Evolutionary conservation across 495 filamentous ascomycete genomes (phyloP).

Genomic region (Penicillium roqueforti): DNA sequence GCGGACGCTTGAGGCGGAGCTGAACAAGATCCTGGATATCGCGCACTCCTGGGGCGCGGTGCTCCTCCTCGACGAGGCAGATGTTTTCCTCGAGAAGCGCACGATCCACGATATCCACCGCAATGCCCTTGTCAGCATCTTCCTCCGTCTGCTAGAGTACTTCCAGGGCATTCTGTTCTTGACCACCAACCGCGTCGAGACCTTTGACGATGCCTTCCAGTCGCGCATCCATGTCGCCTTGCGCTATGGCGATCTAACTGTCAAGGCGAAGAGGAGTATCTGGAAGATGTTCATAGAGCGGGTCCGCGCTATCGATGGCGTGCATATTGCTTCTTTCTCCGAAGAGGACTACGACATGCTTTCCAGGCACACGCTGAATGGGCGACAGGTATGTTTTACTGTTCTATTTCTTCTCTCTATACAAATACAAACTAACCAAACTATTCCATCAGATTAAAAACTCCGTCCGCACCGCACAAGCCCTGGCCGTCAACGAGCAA

Average conservation of each 20-base stretch:
- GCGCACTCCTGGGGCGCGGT: slow-evolving; percentile 85
- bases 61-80: slow-evolving; percentile 71
- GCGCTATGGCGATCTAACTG: slow-evolving; percentile 71
- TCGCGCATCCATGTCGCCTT: slow-evolving; percentile 69
- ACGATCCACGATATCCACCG: slow-evolving; percentile 66
- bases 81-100: slow-evolving; percentile 74
- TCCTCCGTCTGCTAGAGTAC: slow-evolving; percentile 67
- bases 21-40: slow-evolving; percentile 82
- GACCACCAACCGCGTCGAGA: slow-evolving; percentile 76
- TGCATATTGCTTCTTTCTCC: slow-evolving; percentile 58
- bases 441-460: slow-evolving; percentile 75
- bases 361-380: slow-evolving; percentile 71
- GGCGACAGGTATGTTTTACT: slow-evolving; percentile 68
- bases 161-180: slow-evolving; percentile 80
- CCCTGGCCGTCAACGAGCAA: slow-evolving; percentile 73
- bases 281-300: slow-evolving; percentile 82
- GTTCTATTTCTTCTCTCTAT: not conserved
- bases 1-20: slow-evolving; percentile 69
- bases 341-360: slow-evolving; percentile 65
- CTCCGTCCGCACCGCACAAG: slow-evolving; percentile 79
- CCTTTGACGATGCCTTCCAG: slow-evolving; percentile 65
- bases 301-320: slow-evolving; percentile 60
- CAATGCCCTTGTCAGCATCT: slow-evolving; percentile 75
- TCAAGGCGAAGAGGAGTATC: slow-evolving; percentile 72
- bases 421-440: slow-evolving; percentile 1